These are phyloP conservation scores for Trametes cingulata DNA, from an alignment of 768 basidiomycete species.

Conservation along the genomic window DNA sequence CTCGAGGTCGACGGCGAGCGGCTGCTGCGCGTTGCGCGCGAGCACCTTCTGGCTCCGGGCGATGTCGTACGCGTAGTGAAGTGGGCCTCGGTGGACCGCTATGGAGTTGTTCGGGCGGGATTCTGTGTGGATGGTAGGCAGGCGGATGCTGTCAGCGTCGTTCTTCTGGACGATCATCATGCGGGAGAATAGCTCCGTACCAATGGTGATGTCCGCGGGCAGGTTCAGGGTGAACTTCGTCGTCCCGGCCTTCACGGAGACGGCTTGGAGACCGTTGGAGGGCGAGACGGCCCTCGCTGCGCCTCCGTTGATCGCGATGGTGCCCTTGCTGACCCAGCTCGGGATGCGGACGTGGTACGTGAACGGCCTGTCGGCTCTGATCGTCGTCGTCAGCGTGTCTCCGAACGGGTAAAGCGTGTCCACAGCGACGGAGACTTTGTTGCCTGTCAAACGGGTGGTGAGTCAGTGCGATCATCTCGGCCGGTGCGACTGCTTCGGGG, in stretches of 20 bases:
- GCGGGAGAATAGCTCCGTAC: slow-evolving; percentile 26
- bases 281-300: slow-evolving; percentile 40
- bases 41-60: slow-evolving; percentile 39
- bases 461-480: neutral
- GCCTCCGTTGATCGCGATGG: slow-evolving; percentile 42
- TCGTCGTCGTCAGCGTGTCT: slow-evolving; percentile 47
- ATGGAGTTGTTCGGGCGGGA: slow-evolving; percentile 51
- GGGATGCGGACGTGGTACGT: slow-evolving; percentile 52
- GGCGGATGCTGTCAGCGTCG: neutral
- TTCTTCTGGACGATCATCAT: neutral
- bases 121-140: slow-evolving; percentile 34
- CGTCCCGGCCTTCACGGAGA: slow-evolving; percentile 42
- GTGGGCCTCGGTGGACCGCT: slow-evolving; percentile 54
- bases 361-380: slow-evolving; percentile 44
- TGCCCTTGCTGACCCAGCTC: slow-evolving; percentile 49
- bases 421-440: slow-evolving; percentile 44
- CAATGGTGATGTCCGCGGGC: slow-evolving; percentile 48
- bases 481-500: neutral
- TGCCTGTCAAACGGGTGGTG: slow-evolving; percentile 31
- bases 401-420: slow-evolving; percentile 55
- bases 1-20: slow-evolving; percentile 49
- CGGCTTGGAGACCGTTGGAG: slow-evolving; percentile 45
- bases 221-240: slow-evolving; percentile 47
- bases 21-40: slow-evolving; percentile 42
- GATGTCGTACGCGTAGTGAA: slow-evolving; percentile 58